phyloP scores from a whole-genome alignment of 2,329 filamentous ascomycete species.

The Scedosporium boydii region DNA sequence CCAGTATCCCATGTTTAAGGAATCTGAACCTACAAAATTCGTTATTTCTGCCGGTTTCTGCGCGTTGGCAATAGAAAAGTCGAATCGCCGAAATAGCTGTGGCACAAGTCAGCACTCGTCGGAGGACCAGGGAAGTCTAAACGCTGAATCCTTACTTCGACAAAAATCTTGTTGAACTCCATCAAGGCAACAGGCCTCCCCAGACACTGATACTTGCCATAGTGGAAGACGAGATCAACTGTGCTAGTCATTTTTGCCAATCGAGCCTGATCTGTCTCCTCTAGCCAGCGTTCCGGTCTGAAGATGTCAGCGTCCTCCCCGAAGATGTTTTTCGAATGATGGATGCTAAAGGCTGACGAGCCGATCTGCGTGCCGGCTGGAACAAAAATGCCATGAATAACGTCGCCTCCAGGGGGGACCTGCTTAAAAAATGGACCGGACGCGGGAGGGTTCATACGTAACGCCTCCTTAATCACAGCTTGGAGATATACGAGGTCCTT shows the following conservation, averaged over 20 bases:
- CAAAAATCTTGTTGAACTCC: constrained; percentile 33
- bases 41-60: background rate
- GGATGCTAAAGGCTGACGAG: constrained; percentile 29
- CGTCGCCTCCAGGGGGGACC: constrained; percentile 26
- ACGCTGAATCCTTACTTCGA: constrained; percentile 22
- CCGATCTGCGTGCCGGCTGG: constrained; percentile 37
- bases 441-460: constrained; percentile 35
- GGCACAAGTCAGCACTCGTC: background rate
- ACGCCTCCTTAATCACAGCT: constrained; percentile 38
- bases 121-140: background rate
- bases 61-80: constrained; percentile 1
- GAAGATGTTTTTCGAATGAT: constrained; percentile 25
- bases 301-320: constrained; percentile 31
- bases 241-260: constrained; percentile 25
- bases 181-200: constrained; percentile 34
- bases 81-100: constrained; percentile 4
- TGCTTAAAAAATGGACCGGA: constrained; percentile 24
- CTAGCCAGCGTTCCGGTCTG: constrained; percentile 39
- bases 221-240: constrained; percentile 33
- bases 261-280: constrained; percentile 19
- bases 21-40: background rate
- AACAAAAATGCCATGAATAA: constrained; percentile 28
- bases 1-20: background rate
- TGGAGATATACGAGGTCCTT: constrained; percentile 35
- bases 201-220: constrained; percentile 33